These are phyloP conservation scores for Filobasidium uniguttulatum DNA, from an alignment of 1,284 basidiomycete genomes.

Conservation along the genomic window DNA sequence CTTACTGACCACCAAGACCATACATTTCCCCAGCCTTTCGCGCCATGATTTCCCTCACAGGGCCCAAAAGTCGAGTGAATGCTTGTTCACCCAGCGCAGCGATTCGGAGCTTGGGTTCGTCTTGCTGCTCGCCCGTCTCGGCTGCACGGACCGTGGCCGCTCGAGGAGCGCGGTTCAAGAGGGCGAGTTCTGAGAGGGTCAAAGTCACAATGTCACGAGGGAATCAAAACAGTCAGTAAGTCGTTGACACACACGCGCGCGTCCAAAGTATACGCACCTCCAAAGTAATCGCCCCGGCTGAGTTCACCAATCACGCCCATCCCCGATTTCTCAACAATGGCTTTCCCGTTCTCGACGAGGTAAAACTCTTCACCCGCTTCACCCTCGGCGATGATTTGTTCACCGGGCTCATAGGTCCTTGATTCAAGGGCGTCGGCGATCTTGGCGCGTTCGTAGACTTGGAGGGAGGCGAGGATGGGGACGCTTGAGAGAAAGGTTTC, in stretches of 20 bases:
- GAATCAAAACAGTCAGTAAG: not conserved
- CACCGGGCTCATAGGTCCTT: constrained; percentile 64
- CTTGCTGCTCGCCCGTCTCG: no score
- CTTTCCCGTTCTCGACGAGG: constrained; percentile 87
- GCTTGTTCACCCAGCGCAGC: constrained; percentile 86
- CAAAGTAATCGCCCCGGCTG: constrained; percentile 92
- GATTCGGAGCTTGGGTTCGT: constrained; percentile 56
- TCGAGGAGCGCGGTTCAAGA: constrained; percentile 71
- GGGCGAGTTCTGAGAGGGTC: constrained; percentile 52
- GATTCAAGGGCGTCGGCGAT: constrained; percentile 90
- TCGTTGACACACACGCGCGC: not conserved
- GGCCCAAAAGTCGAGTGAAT: constrained; percentile 86
- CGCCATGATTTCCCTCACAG: constrained; percentile 42
- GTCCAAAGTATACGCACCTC: constrained; percentile 47
- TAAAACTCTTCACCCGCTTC: constrained; percentile 95
- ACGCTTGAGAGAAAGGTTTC: constrained; percentile 91
- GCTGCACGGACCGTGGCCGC: constrained; percentile 82
- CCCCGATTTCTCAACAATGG: constrained; percentile 70
- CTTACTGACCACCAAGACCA: constrained; percentile 18
- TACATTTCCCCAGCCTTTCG: constrained; percentile 36
- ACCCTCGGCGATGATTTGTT: constrained; percentile 77
- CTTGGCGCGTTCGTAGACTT: constrained; percentile 80
- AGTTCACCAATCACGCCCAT: constrained; percentile 55
- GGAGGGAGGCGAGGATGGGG: constrained; percentile 69
- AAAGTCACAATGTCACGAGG: not conserved